Evolutionary conservation across 2,329 filamentous ascomycete species (phyloP).

Genomic region (Chrysosporium keratinophilum): DNA sequence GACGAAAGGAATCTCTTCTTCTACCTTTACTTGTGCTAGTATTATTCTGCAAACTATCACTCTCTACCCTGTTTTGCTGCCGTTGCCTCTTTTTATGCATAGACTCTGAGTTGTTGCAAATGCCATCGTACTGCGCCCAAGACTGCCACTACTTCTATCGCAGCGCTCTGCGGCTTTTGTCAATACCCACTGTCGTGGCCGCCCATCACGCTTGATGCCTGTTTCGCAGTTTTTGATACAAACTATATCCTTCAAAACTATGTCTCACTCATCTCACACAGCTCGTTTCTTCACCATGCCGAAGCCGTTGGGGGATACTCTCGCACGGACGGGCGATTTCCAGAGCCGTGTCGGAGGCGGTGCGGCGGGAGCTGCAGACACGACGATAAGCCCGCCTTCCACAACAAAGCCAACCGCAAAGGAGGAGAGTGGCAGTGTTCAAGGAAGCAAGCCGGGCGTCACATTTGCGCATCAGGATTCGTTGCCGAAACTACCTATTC

Average conservation of each 20-base stretch:
- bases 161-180: slow-evolving; percentile 75
- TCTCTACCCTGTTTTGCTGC: slow-evolving; percentile 27
- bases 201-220: slow-evolving; percentile 56
- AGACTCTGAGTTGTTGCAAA: slow-evolving; percentile 27
- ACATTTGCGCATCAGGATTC: slow-evolving; percentile 85
- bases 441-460: slow-evolving; percentile 52
- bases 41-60: neutral
- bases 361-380: neutral
- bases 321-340: slow-evolving; percentile 38
- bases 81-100: slow-evolving; percentile 16
- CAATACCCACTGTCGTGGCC: slow-evolving; percentile 67
- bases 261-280: slow-evolving; percentile 53
- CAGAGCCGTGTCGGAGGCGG: neutral
- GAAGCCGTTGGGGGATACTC: slow-evolving; percentile 60
- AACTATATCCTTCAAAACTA: slow-evolving; percentile 27
- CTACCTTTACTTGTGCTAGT: too few relatives aligned
- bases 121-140: slow-evolving; percentile 73
- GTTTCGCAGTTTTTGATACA: neutral
- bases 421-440: slow-evolving; percentile 37
- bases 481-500: slow-evolving; percentile 85
- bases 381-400: neutral
- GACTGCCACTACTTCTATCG: slow-evolving; percentile 91
- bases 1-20: too few relatives aligned
- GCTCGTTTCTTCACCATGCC: slow-evolving; percentile 62
- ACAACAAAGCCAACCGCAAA: slow-evolving; percentile 15